Percentiles rank a stretch among this genome's conserved stretches.
These are phyloP conservation scores for thale cress (Arabidopsis thaliana) DNA, from an alignment of 345 rosid genomes.

Conservation along the genomic window TAIR10.1 NC_003071.7:11255001-11255500, in stretches of 20 bases:
- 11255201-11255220: constrained; percentile 96
- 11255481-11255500: constrained; percentile 97
- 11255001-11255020: background rate
- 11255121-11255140: constrained; percentile 85
- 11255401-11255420: constrained; percentile 49
- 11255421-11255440: constrained; percentile 99
- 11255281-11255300: constrained; percentile 99
- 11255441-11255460: constrained; percentile 95
- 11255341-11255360: constrained; percentile 20
- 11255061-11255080: constrained; percentile 43
- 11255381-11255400: background rate
- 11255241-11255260: constrained; percentile 99
- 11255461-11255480: constrained; percentile 89
- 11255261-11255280: constrained; percentile 93
- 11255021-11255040: background rate
- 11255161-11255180: constrained; percentile 95
- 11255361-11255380: background rate
- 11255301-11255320: constrained; percentile 97
- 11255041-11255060: constrained; percentile 29
- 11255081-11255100: constrained; percentile 58
- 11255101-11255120: constrained; percentile 72
- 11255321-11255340: constrained; percentile 84
- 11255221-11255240: constrained; percentile 98
- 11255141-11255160: constrained; percentile 87
- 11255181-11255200: constrained; percentile 95